Base-by-base conservation (phyloP, 2,329 filamentous ascomycete genomes). In the Ophiostoma ulmi region DNA sequence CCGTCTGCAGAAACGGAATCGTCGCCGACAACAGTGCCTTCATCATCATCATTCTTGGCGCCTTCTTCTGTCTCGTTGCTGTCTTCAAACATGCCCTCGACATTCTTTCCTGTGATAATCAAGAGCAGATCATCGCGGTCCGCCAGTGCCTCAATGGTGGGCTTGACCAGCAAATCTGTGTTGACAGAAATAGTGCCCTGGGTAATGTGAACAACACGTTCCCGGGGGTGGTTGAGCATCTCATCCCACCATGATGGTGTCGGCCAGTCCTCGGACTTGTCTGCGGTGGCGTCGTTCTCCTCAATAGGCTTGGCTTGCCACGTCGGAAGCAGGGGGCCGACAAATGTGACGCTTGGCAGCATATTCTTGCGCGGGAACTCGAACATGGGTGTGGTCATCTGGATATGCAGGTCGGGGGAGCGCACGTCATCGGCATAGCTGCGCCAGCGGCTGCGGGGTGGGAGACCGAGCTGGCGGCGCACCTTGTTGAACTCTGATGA, bases 331-430 rank as follows among this genome's bases (percentile, higher is more conserved):
- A 68, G 72, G 3, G 61, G 72, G 1, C 44, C 71, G 2, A 76
- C 72, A 67, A 75, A 75, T 6, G 63, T 70, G 1, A 75, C 69
- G 1, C 67, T 69, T 3, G 72, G 72, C 26, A 67, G 58, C 38
- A 73, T 68, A 26, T 71, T 68, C 44, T 44, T 71, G 2, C 74
- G 71, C 0, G 74, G 74, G n/a, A 75, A 74, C 52, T 76, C 75
- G 3, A 75, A 74, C 1, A 71, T 63, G 13, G 73, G 72, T 58
- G 72, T 74, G n/a, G 69, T 73, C 66, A 71, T 70, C 41, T 80
- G 79, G 22, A 81, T 79, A 71, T 81, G 80, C 70, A 81, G 74
- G 70, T 77, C 76, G 10, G 78, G 77, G 39, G 73, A 74, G 14
- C 71, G 71, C 44, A 71, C 69, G 70, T 79, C 80, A 72, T 80